Conservation (phyloP, 129 eudicot species). For the Flaveria trinervia region DNA sequence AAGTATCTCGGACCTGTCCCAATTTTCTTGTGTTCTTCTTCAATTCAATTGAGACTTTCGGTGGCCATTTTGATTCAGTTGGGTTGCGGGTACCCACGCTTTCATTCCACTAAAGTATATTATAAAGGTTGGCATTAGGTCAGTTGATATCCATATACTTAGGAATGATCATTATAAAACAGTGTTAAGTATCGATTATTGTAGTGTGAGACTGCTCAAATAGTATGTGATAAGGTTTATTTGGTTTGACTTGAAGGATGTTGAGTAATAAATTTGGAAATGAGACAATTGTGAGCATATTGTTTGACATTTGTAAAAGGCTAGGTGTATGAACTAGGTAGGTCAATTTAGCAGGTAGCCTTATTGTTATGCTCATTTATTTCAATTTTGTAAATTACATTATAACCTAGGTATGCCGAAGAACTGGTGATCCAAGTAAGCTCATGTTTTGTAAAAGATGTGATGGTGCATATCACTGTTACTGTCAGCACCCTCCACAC, state of each 20-base stretch:
- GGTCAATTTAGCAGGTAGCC: slow-evolving; percentile 9
- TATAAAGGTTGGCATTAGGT: background rate
- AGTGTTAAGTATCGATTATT: background rate
- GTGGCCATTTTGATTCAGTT: background rate
- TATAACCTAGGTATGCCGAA: slow-evolving; percentile 67
- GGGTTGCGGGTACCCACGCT: background rate
- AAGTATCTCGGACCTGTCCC: background rate
- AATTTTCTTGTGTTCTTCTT: background rate
- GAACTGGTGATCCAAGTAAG: slow-evolving; percentile 85
- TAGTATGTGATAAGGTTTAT: background rate
- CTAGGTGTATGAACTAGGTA: slow-evolving; percentile 14
- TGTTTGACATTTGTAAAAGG: background rate
- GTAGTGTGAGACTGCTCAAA: background rate
- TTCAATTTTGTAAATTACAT: background rate
- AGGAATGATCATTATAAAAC: slow-evolving; percentile 6
- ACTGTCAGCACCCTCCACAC: slow-evolving; percentile 99
- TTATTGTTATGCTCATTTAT: background rate
- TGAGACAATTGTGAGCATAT: background rate
- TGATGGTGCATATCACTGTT: slow-evolving; percentile 97
- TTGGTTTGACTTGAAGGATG: slow-evolving; percentile 5
- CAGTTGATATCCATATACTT: background rate
- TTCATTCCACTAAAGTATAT: background rate
- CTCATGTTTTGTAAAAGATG: slow-evolving; percentile 97
- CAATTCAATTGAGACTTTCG: background rate
- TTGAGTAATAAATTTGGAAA: background rate